Evolutionary conservation across 2,329 filamentous ascomycete species (phyloP).

Genomic region (Colletotrichum salicis): DNA sequence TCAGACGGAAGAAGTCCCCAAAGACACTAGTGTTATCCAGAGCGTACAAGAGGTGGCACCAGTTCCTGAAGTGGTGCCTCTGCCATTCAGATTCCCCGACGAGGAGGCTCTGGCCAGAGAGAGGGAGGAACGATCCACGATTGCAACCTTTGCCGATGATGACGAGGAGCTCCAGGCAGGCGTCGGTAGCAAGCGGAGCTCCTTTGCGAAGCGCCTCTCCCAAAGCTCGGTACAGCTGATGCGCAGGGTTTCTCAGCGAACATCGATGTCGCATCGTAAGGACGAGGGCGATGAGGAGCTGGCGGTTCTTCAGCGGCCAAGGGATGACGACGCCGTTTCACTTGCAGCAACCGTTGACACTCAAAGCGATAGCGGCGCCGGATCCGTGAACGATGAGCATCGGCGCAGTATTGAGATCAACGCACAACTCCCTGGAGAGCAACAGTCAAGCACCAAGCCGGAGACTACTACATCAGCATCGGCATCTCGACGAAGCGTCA

Average conservation of each 20-base stretch:
- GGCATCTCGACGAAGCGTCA: background rate
- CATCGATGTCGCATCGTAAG: slow-evolving; percentile 35
- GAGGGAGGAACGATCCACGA: slow-evolving; percentile 69
- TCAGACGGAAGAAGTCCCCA: background rate
- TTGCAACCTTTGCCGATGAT: slow-evolving; percentile 76
- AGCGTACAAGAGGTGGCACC: slow-evolving; percentile 43
- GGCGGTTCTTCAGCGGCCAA: slow-evolving; percentile 45
- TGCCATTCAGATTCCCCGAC: slow-evolving; percentile 72
- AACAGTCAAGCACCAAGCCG: slow-evolving; percentile 3
- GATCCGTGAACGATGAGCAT: slow-evolving; percentile 40
- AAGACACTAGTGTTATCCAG: background rate
- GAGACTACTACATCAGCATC: background rate
- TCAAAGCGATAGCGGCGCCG: slow-evolving; percentile 56
- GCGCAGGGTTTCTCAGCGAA: slow-evolving; percentile 48
- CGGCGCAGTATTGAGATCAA: slow-evolving; percentile 51
- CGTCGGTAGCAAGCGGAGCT: slow-evolving; percentile 45
- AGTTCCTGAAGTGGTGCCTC: slow-evolving; percentile 67
- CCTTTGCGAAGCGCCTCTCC: slow-evolving; percentile 61
- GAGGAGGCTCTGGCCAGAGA: slow-evolving; percentile 50
- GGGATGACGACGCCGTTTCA: slow-evolving; percentile 59
- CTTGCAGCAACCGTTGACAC: slow-evolving; percentile 68
- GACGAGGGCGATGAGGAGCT: slow-evolving; percentile 55
- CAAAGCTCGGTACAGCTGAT: slow-evolving; percentile 54
- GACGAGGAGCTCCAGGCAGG: slow-evolving; percentile 51
- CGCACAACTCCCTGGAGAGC: slow-evolving; percentile 47